Evolutionary conservation across 441 rosid species (phyloP), one percentile per base, ranked within the genome.

Genomic region (Francoa sonchifolia): DNA sequence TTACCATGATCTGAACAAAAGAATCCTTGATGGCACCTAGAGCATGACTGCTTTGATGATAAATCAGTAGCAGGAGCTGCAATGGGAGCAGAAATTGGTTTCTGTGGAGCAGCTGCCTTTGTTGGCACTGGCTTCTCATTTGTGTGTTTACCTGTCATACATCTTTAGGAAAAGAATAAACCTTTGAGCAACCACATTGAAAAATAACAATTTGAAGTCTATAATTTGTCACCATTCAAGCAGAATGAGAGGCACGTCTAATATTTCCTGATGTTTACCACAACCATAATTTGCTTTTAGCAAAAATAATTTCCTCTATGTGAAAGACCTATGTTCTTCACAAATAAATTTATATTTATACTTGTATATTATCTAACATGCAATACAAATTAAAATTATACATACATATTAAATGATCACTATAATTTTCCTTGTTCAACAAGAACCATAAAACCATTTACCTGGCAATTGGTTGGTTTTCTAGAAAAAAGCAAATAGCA

Each of bases 1-100:
- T 23, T 78, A 76, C 89, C 98, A 27, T 90, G 98, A 58, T 80
- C 93, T 2, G 98, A 90, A 61, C 98, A 90, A 67, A 82, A 86
- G 79, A 90, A 90, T 36, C 98, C 93, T 62, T 85, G 98, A 49
- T 57, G 73, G 68, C 98, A 90, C 61, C 98, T 68, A 2, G 75
- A 54, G 63, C 96, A 90, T 32, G 76, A 59, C 50, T 69, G 88
- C 65, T 70, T 90, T 8, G 74, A 26, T 29, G 76, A 37, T 20
- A 72, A 17, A 48, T 42, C 55, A 35, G 69, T 54, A n/a, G 44
- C 13, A 33, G 71, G 45, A 54, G 67, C 59, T 34, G 67, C 35
- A 42, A 43, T 29, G 49, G 69, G 50, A 50, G 52, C 49, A 41
- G 74, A 12, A 34, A 48, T 25, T 33, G 67, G 54, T 31, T 48